Conservation (phyloP, 805 yeast species). For the Barnettozyma salicaria region DNA sequence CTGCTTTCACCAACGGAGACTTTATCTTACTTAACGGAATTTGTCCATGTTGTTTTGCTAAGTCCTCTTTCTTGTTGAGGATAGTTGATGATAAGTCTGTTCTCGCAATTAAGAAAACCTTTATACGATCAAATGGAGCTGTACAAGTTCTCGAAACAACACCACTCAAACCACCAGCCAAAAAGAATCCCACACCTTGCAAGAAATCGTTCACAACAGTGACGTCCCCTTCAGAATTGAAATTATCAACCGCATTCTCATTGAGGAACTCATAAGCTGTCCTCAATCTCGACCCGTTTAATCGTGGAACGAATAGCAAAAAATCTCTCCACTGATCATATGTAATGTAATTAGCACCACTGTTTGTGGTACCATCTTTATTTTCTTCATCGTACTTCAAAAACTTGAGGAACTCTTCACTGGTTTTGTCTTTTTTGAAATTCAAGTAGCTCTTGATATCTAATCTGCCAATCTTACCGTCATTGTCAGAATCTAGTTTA, state of each 20-base stretch:
- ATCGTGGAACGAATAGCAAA: conserved; percentile 74
- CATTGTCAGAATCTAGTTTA: conserved; percentile 62
- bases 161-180: conserved; percentile 95
- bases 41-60: conserved; percentile 39
- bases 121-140: conserved; percentile 93
- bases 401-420: conserved; percentile 50
- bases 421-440: conserved; percentile 37
- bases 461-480: conserved; percentile 57
- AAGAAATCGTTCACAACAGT: conserved; percentile 72
- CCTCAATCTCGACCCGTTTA: conserved; percentile 65
- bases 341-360: conserved; percentile 51
- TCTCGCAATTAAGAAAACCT: conserved; percentile 89
- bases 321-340: conserved; percentile 85
- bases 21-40: conserved; percentile 41
- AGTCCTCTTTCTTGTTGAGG: conserved; percentile 46
- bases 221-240: conserved; percentile 90
- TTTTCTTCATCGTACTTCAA: conserved; percentile 13
- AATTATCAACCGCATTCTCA: conserved; percentile 70
- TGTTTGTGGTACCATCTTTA: conserved; percentile 37
- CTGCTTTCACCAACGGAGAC: conserved; percentile 78
- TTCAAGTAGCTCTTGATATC: conserved; percentile 66
- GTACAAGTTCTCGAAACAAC: conserved; percentile 94
- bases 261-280: conserved; percentile 79
- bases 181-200: conserved; percentile 82
- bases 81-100: conserved; percentile 73